Base-by-base conservation (phyloP, 2,329 filamentous ascomycete genomes). In the Botryotinia calthae region DNA sequence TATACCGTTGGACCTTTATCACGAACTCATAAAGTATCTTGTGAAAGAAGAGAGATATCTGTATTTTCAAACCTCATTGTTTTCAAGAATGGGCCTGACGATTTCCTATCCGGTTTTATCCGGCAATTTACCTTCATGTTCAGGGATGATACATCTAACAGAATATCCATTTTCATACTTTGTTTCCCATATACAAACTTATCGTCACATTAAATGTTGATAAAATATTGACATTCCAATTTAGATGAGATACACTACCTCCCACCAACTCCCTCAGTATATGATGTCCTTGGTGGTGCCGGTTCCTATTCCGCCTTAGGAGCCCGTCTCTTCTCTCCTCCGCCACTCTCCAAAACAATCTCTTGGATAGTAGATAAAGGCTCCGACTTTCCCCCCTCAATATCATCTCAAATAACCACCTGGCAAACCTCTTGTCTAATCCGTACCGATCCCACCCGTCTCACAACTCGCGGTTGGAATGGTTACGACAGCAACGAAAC, bases 331-430 rank as follows among this genome's bases (percentile, higher is more conserved):
- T 92, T 97, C 81, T 95, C 94, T 7, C 93, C 93, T 3, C 83
- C 86, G 46, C 84, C 86, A 34, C 79, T 82, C 12, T 92, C 93
- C 34, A 85, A 84, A 54, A 86, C 87, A 3, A 89, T 98, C 9
- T 94, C 93, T 75, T 98, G 95, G 95, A 91, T 98, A 75, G 89
- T 98, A 61, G 95, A 99, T 82, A 88, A 90, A 78, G 96, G 96
- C 44, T 91, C 89, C 25, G 96, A 98, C 82, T 98, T 98, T 77
- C 95, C 95, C 0, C 76, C 84, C 0, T 83, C 87, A 20, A 85
- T 97, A 70, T 86, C 87, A 65, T 80, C 85, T 2, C 85, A 88
- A 61, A 90, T 99, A 76, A 83, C 87, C 22, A 86, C 88, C 61
- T 98, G 96, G 95, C 83, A 89, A 25, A 97, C 95, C 1, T 88